Evolutionary conservation across 176 grass and related monocot species (phyloP).

Genomic region (Hsuehochloa calcarea): DNA sequence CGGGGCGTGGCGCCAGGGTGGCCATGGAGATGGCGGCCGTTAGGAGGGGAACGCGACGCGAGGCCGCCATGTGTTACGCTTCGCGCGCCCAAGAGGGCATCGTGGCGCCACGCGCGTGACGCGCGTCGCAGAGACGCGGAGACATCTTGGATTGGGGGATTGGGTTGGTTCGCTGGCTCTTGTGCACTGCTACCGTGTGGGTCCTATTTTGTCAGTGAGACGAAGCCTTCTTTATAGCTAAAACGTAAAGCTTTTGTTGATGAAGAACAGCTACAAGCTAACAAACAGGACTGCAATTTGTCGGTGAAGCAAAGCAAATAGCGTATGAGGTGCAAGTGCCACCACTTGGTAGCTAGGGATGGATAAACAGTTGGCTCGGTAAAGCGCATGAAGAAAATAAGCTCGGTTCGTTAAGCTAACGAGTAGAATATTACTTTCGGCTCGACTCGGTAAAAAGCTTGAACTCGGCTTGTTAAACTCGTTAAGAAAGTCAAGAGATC

Average conservation of each 20-base stretch:
- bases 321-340: background rate
- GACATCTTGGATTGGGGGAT: background rate
- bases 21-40: conserved; percentile 44
- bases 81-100: conserved; percentile 8
- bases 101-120: conserved; percentile 52
- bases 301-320: background rate
- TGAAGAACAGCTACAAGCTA: background rate
- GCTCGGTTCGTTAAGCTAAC: too few relatives aligned
- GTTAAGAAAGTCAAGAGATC: too few relatives aligned
- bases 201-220: background rate
- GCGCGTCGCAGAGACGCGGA: conserved; percentile 41
- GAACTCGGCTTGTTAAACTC: too few relatives aligned
- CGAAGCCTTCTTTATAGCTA: background rate
- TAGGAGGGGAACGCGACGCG: background rate
- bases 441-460: too few relatives aligned
- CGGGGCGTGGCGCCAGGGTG: conserved; percentile 38
- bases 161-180: background rate
- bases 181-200: background rate
- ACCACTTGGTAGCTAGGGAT: too few relatives aligned
- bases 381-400: too few relatives aligned
- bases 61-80: conserved; percentile 4
- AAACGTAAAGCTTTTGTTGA: background rate
- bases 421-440: too few relatives aligned
- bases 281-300: background rate
- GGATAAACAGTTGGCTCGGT: too few relatives aligned